Base-by-base conservation (phyloP, 306 rosid species). In the Cicer cuneatum region DNA sequence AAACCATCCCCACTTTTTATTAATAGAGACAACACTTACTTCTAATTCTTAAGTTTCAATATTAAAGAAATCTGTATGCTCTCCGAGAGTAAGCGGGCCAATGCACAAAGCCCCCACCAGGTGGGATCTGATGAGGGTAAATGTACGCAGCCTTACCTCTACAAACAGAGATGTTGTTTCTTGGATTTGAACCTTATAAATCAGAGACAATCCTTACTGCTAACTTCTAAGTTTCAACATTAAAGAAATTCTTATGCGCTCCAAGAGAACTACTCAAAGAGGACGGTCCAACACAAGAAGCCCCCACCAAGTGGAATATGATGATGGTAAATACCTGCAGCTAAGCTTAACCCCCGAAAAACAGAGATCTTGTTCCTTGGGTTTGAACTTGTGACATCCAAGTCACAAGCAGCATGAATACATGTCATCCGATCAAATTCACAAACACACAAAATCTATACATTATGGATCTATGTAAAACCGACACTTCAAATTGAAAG, bases 1-100 rank as follows among this genome's bases (percentile, higher is more conserved):
- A 65, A 56, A 71, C 66, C 70, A 71, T 39, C 73, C 37, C 75
- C 7, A 47, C 21, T 14, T 16, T 63, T 38, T 19, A 45, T 45
- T 18, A 64, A 38, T 33, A 8, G 35, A 70, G 58, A 46, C 60
- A 51, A 67, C 15, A 33, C 41, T 38, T 59, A 41, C 43, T 48
- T 74, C 48, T 38, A 57, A 74, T 46, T 65, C 66, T 39, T 33
- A 62, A 41, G 41, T 24, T 45, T 51, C 53, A 46, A 15, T 5
- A 80, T 24, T 48, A 57, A 64, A 38, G 39, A 80, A 66, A 66
- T 1, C 7, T 9, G 39, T 5, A 24, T 58, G 48, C 1, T 14
- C 52, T 66, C 45, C 19, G 1, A 57, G 10, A 66, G 74, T 10
- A 47, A 9, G 64, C 5, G 5, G 18, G 16, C 65, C 65, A 12